These are phyloP conservation scores for Ophiosphaerella narmari DNA, from an alignment of 2,329 filamentous ascomycete species.

Conservation along the genomic window DNA sequence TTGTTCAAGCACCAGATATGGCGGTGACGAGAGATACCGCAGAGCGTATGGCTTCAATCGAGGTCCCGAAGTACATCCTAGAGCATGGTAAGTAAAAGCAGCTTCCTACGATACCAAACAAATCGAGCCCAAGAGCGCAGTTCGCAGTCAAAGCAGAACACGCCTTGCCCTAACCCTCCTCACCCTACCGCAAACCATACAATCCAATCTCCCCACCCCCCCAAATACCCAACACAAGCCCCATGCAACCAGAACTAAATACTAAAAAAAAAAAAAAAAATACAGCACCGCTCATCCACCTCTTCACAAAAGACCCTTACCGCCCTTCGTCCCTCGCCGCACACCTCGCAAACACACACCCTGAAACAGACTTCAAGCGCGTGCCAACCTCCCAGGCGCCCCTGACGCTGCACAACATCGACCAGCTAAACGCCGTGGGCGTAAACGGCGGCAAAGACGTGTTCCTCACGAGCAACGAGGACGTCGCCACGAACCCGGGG, in stretches of 20 bases:
- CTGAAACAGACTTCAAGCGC: slow-evolving; percentile 33
- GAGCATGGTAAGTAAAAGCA: neutral
- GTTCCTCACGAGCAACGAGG: slow-evolving; percentile 47
- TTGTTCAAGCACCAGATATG: neutral
- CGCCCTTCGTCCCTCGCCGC: slow-evolving; percentile 45
- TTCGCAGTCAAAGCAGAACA: too few species aligned
- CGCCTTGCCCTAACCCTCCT: too few species aligned
- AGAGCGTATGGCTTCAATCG: neutral
- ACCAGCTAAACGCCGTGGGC: slow-evolving; percentile 40
- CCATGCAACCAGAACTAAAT: neutral
- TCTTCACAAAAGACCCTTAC: slow-evolving; percentile 46
- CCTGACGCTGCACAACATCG: slow-evolving; percentile 45
- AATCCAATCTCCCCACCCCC: neutral
- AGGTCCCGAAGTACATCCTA: neutral
- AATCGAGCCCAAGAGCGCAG: too few species aligned
- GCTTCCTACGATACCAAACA: too few species aligned
- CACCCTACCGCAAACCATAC: neutral
- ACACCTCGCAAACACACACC: slow-evolving; percentile 44
- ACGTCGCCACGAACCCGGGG: slow-evolving; percentile 39
- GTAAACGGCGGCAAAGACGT: slow-evolving; percentile 21
- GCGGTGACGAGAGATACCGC: neutral
- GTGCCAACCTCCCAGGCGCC: slow-evolving; percentile 17
- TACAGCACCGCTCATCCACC: slow-evolving; percentile 48
- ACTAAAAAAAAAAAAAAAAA: too few species aligned
- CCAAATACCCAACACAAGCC: neutral